Evolutionary conservation across 352 stramenopile genomes (phyloP), one percentile per base, ranked within the genome.

Genomic region (Bremia lactucae): DNA sequence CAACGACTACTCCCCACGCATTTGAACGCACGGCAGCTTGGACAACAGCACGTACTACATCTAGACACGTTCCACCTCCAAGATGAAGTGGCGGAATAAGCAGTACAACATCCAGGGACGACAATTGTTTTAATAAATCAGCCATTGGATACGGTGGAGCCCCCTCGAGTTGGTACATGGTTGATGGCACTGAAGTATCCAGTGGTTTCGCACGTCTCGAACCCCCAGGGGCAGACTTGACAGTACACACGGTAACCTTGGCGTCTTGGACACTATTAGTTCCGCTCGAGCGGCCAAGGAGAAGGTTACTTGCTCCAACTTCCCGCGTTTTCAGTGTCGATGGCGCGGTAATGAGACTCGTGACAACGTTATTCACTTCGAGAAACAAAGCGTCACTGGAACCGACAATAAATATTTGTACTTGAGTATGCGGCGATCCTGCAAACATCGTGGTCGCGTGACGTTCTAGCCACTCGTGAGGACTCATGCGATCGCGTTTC

Each of bases 331-430:
- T 42, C 10, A 59, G 31, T 0, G 49, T 36, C 11, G 63, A 58
- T 6, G 74, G 65, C 10, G 71, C 68, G 10, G 68, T 83, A 38
- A 83, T 65, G 46, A 85, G 76, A 40, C 58, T 57, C 6, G 74
- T 60, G 6, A 88, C 40, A 5, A 83, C 66, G 34, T 72, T 67
- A 34, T 77, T 75, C 21, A 86, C 56, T 42, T 84, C 69, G 28
- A 78, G 55, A 31, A 86, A 88, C 13, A 88, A 38, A 2, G 61
- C 68, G 26, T 88, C 76, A 18, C 69, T 70, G 1, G 71, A 71
- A n/a, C 76, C 76, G 11, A 87, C 52, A n/a, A 89, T 69, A 42
- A 89, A 89, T 9, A 89, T 52, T 58, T 89, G 76, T 46, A 84
- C 73, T 52, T 83, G 59, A 43, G 79, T 85, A 35, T 83, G 65